phyloP scores from a whole-genome alignment of 2,329 filamentous ascomycete species.

The Penicillium fuscoglaucum region DNA sequence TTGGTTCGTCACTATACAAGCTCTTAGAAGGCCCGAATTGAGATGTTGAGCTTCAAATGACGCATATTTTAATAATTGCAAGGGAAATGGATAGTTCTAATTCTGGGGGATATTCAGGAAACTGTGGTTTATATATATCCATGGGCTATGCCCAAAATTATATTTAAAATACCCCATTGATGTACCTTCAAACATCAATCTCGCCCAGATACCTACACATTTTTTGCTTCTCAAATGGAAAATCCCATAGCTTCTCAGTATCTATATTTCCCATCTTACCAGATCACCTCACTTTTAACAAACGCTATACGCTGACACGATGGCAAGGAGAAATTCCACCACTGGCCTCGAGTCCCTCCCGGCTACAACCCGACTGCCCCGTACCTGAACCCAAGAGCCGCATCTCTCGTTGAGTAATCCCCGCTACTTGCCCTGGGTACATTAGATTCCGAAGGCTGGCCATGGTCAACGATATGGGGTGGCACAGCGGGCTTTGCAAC shows the following conservation, averaged over 20 bases:
- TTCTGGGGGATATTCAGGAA: not conserved
- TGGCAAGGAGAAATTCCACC: slow-evolving; percentile 1
- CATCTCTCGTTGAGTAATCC: slow-evolving; percentile 43
- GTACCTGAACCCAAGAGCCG: slow-evolving; percentile 42
- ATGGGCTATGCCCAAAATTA: no score
- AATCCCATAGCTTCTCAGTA: no score
- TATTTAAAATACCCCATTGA: no score
- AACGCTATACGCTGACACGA: slow-evolving; percentile 1
- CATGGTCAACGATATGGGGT: slow-evolving; percentile 80
- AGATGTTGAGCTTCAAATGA: not conserved
- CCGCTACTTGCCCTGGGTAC: slow-evolving; percentile 34
- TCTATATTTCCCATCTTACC: no score
- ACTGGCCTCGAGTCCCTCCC: not conserved
- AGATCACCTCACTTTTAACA: not conserved
- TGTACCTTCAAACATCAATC: no score
- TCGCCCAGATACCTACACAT: no score
- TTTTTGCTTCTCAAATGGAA: no score
- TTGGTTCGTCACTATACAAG: slow-evolving; percentile 2
- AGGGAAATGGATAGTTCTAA: not conserved
- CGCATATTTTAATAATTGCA: not conserved
- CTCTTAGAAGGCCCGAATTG: not conserved
- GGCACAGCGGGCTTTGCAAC: slow-evolving; percentile 68
- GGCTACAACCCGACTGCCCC: not conserved
- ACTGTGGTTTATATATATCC: no score
- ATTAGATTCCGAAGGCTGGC: slow-evolving; percentile 63